These are phyloP conservation scores for Licmophora abbreviata DNA, from an alignment of 108 stramenopile species.

Conservation along the genomic window DNA sequence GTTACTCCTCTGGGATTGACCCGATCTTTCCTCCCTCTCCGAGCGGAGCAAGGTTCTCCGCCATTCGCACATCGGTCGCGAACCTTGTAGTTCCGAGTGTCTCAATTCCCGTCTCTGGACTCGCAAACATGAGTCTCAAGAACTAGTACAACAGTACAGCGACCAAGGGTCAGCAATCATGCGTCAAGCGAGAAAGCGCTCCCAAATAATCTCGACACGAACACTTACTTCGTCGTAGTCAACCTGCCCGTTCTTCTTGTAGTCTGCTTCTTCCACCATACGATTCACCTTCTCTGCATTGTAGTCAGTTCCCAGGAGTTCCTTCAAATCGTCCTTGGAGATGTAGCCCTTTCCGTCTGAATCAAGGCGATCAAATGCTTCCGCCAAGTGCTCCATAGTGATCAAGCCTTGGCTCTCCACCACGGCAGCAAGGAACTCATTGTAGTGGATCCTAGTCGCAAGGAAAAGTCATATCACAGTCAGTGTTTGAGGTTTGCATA, in stretches of 20 bases:
- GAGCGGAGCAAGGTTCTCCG: too few relatives aligned
- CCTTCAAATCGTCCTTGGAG: slow-evolving; percentile 49
- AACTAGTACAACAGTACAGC: too few relatives aligned
- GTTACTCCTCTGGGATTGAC: too few relatives aligned
- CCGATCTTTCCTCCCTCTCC: too few relatives aligned
- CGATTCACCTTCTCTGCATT: slow-evolving; percentile 50
- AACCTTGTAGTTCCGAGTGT: slow-evolving; percentile 13
- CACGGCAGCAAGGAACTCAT: slow-evolving; percentile 68
- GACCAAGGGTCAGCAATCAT: too few relatives aligned
- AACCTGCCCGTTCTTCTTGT: slow-evolving; percentile 49
- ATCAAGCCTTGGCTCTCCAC: slow-evolving; percentile 54
- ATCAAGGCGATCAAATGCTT: slow-evolving; percentile 71
- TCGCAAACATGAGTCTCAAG: slow-evolving; percentile 43
- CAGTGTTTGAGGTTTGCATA: too few relatives aligned
- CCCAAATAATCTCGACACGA: too few relatives aligned
- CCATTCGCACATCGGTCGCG: too few relatives aligned
- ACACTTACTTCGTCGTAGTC: slow-evolving; percentile 70
- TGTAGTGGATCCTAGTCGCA: slow-evolving; percentile 58
- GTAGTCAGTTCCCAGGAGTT: slow-evolving; percentile 47
- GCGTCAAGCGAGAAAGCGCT: too few relatives aligned
- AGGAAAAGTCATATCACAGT: too few relatives aligned
- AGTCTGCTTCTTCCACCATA: slow-evolving; percentile 50
- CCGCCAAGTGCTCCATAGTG: slow-evolving; percentile 55
- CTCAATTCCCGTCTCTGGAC: slow-evolving; percentile 24
- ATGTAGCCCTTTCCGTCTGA: slow-evolving; percentile 60